Base-by-base conservation (phyloP, 495 filamentous ascomycete genomes). In the Tetracladium marchalianum region DNA sequence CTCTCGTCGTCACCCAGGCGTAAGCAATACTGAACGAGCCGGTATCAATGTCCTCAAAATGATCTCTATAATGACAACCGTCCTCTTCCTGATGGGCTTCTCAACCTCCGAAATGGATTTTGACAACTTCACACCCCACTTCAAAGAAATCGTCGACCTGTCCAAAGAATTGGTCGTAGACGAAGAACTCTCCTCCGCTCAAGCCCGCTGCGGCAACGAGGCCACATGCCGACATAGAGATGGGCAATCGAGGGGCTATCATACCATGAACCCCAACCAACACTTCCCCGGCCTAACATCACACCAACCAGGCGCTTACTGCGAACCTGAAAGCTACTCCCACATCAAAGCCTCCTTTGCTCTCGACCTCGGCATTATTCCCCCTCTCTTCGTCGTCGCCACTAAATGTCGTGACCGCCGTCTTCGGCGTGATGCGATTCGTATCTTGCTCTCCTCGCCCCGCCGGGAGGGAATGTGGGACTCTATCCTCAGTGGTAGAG, bases 41-140 rank as follows among this genome's bases (percentile, higher is more conserved):
- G 71, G 65, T 40, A 73, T 75, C 45, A 64, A 71, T 10, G 70
- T 72, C 17, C 60, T 77, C 2, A 75, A 75, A 50, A 75, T 75
- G 70, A 69, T 66, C 35, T 71, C 75, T 36, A 59, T 73, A 39
- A 77, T 74, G 69, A 63, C 61, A 38, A 51, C 64, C 17, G 62
- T 77, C 39, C 58, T 77, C 40, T 73, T 75, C 45, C 60, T 68
- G n/a, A 75, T 73, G 71, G 70, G 63, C 5, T 77, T 72, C 51
- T 49, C 44, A 34, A 51, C 43, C 2, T 48, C 46, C 0, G 54
- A 57, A 36, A 57, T 43, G 44, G 50, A 53, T 24, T 57, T 53
- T 18, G 55, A 58, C n/a, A 47, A 47, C 15, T 55, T 52, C 35
- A 35, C 37, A 5, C 18, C 24, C 4, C 43, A 49, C 11, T 58